Evolutionary conservation across 192 early-diverging fungal genomes (phyloP).

Genomic region (Geosiphon pyriformis): DNA sequence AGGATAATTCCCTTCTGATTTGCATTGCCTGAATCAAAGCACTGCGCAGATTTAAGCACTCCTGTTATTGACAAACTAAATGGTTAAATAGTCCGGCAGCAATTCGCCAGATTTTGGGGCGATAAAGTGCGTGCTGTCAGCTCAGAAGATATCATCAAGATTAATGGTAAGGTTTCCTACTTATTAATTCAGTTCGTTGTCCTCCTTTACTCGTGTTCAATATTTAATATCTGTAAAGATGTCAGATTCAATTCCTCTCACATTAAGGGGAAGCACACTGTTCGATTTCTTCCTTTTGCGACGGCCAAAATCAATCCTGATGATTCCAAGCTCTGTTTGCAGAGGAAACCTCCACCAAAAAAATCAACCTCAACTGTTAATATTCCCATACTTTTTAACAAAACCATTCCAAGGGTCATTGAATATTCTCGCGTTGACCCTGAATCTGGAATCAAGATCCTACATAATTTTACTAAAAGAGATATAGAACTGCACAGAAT

Average conservation of each 20-base stretch:
- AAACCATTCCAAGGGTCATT: slow-evolving; percentile 32
- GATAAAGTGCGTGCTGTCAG: slow-evolving; percentile 23
- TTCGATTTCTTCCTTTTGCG: slow-evolving; percentile 36
- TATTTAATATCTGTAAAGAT: slow-evolving; percentile 13
- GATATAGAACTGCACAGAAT: slow-evolving; percentile 26
- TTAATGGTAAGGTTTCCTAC: slow-evolving; percentile 9
- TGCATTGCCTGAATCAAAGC: background rate
- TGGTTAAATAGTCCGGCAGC: slow-evolving; percentile 10
- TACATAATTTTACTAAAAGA: slow-evolving; percentile 16
- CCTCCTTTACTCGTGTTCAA: background rate
- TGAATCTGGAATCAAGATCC: slow-evolving; percentile 21
- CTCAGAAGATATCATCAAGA: slow-evolving; percentile 13
- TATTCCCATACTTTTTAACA: slow-evolving; percentile 36
- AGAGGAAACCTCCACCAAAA: background rate
- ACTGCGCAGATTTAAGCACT: background rate
- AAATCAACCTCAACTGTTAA: slow-evolving; percentile 11
- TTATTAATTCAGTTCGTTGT: background rate
- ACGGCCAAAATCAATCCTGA: slow-evolving; percentile 42
- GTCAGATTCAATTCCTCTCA: slow-evolving; percentile 36
- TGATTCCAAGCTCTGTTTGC: slow-evolving; percentile 34
- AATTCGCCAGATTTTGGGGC: slow-evolving; percentile 3
- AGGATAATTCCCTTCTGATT: background rate
- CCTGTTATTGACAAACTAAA: background rate
- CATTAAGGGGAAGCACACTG: slow-evolving; percentile 41
- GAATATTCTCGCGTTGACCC: slow-evolving; percentile 29